These are phyloP conservation scores for Hirsutella rhossiliensis DNA, from an alignment of 2,329 filamentous ascomycete genomes.

Conservation along the genomic window DNA sequence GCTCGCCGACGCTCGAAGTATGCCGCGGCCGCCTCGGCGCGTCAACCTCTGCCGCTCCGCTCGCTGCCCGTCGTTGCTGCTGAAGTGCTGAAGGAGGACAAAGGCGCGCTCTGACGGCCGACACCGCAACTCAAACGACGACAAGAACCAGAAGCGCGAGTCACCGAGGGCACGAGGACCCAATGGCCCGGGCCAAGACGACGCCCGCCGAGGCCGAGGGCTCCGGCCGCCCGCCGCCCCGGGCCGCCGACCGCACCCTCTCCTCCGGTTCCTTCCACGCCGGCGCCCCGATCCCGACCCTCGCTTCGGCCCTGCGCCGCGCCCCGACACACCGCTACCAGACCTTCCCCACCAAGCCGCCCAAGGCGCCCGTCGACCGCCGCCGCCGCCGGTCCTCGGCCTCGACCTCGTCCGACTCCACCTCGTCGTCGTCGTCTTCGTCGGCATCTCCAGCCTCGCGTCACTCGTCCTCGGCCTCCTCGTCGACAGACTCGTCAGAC, in stretches of 20 bases:
- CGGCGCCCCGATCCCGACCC: constrained; percentile 33
- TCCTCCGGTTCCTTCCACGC: constrained; percentile 39
- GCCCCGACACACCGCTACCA: constrained; percentile 53
- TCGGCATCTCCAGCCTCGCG: background rate
- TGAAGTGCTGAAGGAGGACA: no score
- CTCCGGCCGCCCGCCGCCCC: background rate
- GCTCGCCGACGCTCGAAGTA: no score
- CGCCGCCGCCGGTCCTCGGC: constrained; percentile 7
- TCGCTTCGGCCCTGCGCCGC: constrained; percentile 20
- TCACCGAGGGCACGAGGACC: no score
- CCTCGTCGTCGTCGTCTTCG: constrained; percentile 8
- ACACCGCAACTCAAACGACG: no score
- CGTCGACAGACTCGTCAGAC: constrained; percentile 11
- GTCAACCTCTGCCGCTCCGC: no score
- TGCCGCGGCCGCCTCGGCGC: no score
- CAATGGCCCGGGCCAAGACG: no score
- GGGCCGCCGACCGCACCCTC: constrained; percentile 8
- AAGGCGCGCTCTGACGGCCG: no score
- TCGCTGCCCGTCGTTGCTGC: no score
- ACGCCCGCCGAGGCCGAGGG: no score
- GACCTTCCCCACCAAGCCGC: constrained; percentile 67
- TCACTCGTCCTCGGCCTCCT: background rate
- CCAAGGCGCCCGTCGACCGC: constrained; percentile 47
- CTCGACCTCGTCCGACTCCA: constrained; percentile 15
- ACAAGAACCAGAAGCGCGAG: no score